Conservation (phyloP, 768 basidiomycete genomes). For the Pisolithus microcarpus region DNA sequence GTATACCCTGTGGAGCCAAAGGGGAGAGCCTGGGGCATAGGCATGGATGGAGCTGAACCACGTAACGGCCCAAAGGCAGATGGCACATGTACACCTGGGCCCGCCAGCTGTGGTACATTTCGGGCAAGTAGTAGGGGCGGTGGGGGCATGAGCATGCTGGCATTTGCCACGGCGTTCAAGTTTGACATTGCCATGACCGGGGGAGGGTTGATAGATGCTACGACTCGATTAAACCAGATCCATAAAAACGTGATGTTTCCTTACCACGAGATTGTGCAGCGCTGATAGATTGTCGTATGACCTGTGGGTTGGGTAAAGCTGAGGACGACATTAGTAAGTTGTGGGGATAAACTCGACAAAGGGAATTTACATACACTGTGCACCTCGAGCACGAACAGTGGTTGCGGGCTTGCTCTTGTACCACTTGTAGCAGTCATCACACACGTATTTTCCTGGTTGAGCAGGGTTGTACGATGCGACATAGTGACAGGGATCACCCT, state of each 20-base stretch:
- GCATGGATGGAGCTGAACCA: too few species aligned
- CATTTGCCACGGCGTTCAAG: background rate
- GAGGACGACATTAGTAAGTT: background rate
- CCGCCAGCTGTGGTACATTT: background rate
- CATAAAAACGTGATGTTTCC: background rate
- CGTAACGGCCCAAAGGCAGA: background rate
- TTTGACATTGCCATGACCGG: background rate
- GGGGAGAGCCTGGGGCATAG: background rate
- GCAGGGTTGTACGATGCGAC: background rate
- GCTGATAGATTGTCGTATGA: background rate
- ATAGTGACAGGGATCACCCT: constrained; percentile 3
- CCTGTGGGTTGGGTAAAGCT: background rate
- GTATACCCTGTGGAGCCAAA: background rate
- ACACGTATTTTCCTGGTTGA: background rate
- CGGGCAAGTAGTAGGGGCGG: background rate
- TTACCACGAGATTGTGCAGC: background rate
- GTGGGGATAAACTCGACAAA: background rate
- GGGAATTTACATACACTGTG: background rate
- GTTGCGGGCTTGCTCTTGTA: background rate
- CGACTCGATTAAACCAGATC: background rate
- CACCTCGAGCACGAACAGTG: background rate
- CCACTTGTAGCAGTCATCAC: constrained; percentile 1
- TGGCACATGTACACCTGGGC: background rate
- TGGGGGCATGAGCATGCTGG: background rate
- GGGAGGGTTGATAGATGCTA: background rate